A percentile compares a stretch with the other conserved stretches of the same genome.
Conservation (phyloP, 768 basidiomycete species). For the Termitomyces sp. region DNA sequence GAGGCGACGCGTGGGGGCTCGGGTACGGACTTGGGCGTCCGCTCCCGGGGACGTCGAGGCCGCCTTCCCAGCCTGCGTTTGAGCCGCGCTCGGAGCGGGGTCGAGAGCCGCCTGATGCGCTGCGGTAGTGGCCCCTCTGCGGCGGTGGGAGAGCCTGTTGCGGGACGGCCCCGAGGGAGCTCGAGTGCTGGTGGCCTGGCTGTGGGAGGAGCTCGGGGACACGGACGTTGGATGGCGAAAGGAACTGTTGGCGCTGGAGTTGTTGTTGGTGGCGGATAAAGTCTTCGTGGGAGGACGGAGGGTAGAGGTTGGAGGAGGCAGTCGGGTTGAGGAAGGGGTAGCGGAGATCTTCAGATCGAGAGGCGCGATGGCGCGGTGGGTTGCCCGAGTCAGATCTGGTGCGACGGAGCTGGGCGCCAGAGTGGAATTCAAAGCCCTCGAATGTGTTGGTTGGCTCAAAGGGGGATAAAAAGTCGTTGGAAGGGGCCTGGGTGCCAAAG, state of each 20-base stretch:
- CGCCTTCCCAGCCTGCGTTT: constrained; percentile 22
- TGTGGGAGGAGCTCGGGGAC: constrained; percentile 12
- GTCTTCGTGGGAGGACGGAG: constrained; percentile 21
- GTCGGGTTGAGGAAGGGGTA: background rate
- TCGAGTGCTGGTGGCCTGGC: constrained; percentile 17
- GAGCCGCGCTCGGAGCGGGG: constrained; percentile 36
- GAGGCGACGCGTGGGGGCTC: constrained; percentile 64
- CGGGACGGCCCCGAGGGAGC: constrained; percentile 6
- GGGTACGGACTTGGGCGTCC: constrained; percentile 62
- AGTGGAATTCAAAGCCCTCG: constrained; percentile 22
- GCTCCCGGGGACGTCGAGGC: constrained; percentile 21
- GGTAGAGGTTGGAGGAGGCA: constrained; percentile 16
- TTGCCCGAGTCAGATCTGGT: constrained; percentile 25
- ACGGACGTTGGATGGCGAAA: constrained; percentile 16
- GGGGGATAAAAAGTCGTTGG: constrained; percentile 4
- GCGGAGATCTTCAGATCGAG: constrained; percentile 49
- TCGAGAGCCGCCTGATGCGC: constrained; percentile 39
- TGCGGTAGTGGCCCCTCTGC: constrained; percentile 33
- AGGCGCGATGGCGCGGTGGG: constrained; percentile 19
- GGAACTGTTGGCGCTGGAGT: constrained; percentile 19
- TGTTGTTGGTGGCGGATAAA: constrained; percentile 27
- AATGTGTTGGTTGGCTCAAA: too few relatives aligned
- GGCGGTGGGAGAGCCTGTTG: constrained; percentile 2
- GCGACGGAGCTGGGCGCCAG: constrained; percentile 23
- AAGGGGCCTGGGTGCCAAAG: constrained; percentile 24